phyloP scores from a whole-genome alignment of 805 yeast genomes.

The Teunomyces atbi region DNA sequence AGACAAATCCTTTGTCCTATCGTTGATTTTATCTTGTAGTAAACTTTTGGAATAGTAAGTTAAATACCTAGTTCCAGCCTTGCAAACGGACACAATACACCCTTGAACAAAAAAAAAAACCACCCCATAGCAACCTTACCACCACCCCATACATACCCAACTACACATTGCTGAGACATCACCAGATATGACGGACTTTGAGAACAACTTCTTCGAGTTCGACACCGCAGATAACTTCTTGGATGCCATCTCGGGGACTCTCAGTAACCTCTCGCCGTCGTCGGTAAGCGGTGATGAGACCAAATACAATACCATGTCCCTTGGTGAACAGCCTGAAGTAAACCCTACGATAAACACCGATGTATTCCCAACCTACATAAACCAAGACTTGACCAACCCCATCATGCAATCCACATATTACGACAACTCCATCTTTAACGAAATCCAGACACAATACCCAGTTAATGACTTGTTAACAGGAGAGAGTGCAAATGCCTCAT shows the following conservation, averaged over 20 bases:
- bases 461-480: not conserved
- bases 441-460: conserved; percentile 3
- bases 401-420: conserved; percentile 1
- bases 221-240: conserved; percentile 31
- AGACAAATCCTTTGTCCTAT: not conserved
- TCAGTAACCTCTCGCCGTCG: conserved; percentile 19
- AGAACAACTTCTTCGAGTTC: conserved; percentile 18
- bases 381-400: conserved; percentile 8
- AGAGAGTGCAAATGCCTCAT: not conserved
- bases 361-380: not conserved
- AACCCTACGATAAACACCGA: not conserved
- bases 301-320: conserved; percentile 1
- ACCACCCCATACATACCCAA: not conserved
- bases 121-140: not conserved
- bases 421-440: conserved; percentile 5
- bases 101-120: not conserved
- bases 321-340: not conserved
- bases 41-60: not conserved
- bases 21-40: not conserved
- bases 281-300: conserved; percentile 19
- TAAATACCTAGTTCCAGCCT: not conserved
- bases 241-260: conserved; percentile 25
- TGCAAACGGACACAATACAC: not conserved
- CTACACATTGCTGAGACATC: not conserved
- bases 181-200: conserved; percentile 14